A percentile compares a stretch with the other conserved stretches of the same genome.
Conservation (phyloP, 441 rosid species). For the Erodium texanum region DNA sequence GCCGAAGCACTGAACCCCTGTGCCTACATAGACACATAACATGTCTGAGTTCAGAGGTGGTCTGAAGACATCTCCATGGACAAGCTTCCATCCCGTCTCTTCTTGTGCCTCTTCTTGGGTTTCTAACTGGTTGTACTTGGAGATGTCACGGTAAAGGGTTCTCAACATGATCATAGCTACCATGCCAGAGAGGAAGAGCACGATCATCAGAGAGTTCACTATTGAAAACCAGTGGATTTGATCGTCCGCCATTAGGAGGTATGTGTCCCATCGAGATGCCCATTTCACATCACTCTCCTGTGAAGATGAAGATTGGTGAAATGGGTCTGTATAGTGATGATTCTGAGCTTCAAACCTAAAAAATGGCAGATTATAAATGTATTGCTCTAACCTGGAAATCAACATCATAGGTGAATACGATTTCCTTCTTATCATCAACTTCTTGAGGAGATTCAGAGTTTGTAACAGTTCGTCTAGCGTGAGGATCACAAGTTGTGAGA, state of each 20-base stretch:
- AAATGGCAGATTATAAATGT: too few species aligned
- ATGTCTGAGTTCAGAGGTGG: constrained; percentile 63
- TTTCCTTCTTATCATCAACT: constrained; percentile 60
- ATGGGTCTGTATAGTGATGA: not conserved
- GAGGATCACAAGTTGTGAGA: constrained; percentile 77
- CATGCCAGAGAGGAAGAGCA: constrained; percentile 93
- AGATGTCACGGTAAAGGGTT: constrained; percentile 80
- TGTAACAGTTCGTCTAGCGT: constrained; percentile 62
- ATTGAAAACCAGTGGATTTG: constrained; percentile 95
- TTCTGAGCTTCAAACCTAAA: not conserved
- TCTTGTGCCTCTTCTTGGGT: constrained; percentile 88
- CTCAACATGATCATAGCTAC: constrained; percentile 94
- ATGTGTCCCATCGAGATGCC: constrained; percentile 95
- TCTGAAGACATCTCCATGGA: constrained; percentile 89
- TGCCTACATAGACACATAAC: constrained; percentile 81
- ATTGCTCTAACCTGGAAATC: constrained; percentile 48
- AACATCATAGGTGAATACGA: constrained; percentile 80
- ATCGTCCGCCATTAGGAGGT: constrained; percentile 86
- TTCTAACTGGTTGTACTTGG: constrained; percentile 89
- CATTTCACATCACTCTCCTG: constrained; percentile 88
- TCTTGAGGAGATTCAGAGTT: constrained; percentile 78
- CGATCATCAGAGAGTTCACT: constrained; percentile 86
- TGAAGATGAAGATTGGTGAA: constrained; percentile 14
- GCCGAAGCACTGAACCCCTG: constrained; percentile 87
- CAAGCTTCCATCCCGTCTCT: constrained; percentile 89